Evolutionary conservation across 2,329 filamentous ascomycete genomes (phyloP), one percentile per base, ranked within the genome.

Genomic region (Paecilomyces fulvus): DNA sequence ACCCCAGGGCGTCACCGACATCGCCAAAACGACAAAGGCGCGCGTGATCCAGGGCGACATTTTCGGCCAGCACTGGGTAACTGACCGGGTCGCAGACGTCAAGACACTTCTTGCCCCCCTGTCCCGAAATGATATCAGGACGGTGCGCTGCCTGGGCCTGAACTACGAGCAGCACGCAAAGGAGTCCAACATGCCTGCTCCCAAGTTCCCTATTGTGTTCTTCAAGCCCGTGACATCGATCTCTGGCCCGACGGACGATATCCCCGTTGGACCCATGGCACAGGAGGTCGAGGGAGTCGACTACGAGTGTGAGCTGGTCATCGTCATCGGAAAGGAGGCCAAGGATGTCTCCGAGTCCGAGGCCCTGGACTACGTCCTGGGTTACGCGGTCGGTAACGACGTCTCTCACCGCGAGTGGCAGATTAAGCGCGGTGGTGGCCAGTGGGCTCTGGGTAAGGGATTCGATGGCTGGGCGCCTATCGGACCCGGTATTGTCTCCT

Each of bases 361-460:
- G 21, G 88, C 88, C 0, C 75, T 91, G n/a, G 75, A 85, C 54
- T 85, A 89, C 64, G 86, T 92, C 2, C 76, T 90, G 1, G 89
- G 89, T 4, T 92, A 91, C 67, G 79, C 84, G 1, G 81, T 89
- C 31, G 87, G 88, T 55, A 89, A 92, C 71, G 89, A 92, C 68
- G 81, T 92, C n/a, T 89, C 85, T 10, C 87, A 90, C 72, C 83
- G 88, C 46, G 86, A 89, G 61, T 91, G 87, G 85, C 87, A 90
- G 72, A 71, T 88, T 58, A 81, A 84, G 69, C 80, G 78, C 46
- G 85, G 85, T 14, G 84, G 84, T 14, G 80, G 85, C 1, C 87
- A 90, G 72, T 89, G 86, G 86, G 81, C 79, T 0, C 73, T 88
- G 12, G 87, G 86, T 37, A 90, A 90, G 70, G 84, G 86, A 2